Evolutionary conservation across 177 flowering plant species (phyloP), one percentile per base, ranked within the genome.

Genomic region (Tripterygium wilfordii): DNA sequence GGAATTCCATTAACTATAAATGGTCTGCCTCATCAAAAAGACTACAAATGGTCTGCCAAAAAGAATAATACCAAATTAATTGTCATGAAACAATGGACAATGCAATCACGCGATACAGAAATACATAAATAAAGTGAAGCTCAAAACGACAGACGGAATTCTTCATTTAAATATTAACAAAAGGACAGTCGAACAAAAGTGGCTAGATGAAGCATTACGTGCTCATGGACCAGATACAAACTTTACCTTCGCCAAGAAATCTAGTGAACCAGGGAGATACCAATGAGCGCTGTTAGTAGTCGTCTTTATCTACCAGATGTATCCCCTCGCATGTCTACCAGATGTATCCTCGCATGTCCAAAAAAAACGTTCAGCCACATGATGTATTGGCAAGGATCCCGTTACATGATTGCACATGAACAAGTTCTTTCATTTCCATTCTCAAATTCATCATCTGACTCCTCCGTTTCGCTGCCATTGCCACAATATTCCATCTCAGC

Each of bases 401-500:
- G 31, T 64, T 71, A 81, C 92, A 81, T 84, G 47, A 84, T 75
- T 24, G 45, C 65, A 65, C 92, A 84, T 4, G 74, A 65, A 68
- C 92, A 84, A 42, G n/a, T n/a, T n/a, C n/a, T n/a, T n/a, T n/a
- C n/a, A n/a, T n/a, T n/a, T n/a, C n/a, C n/a, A n/a, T n/a, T n/a
- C n/a, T n/a, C n/a, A n/a, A n/a, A n/a, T n/a, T n/a, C n/a, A n/a
- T n/a, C n/a, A n/a, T n/a, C n/a, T n/a, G n/a, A n/a, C n/a, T n/a
- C n/a, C n/a, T n/a, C n/a, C n/a, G n/a, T n/a, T n/a, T n/a, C n/a
- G n/a, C n/a, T n/a, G n/a, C n/a, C n/a, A n/a, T n/a, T n/a, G n/a
- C n/a, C n/a, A n/a, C n/a, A n/a, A n/a, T n/a, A n/a, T n/a, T n/a
- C n/a, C n/a, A n/a, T n/a, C n/a, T n/a, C n/a, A n/a, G n/a, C n/a